These are phyloP conservation scores for Phalaenopsis hybrid DNA, from an alignment of 116 monocot genomes.

Conservation along the genomic window DNA sequence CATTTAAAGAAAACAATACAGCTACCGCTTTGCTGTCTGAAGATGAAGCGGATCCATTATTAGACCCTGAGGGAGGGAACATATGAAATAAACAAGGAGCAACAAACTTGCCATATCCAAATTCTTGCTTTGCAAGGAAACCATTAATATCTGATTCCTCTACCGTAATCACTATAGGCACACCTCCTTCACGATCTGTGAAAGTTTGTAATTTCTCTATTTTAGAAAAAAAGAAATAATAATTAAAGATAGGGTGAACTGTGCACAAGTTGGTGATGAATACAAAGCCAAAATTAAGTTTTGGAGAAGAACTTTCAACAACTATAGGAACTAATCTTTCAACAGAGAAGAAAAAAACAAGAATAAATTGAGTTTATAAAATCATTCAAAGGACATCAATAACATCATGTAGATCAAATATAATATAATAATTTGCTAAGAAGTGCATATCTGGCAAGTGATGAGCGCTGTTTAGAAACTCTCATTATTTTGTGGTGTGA, in stretches of 20 bases:
- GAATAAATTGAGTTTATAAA: neutral
- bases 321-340: neutral
- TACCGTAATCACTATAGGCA: constrained; percentile 53
- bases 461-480: constrained; percentile 21
- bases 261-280: neutral
- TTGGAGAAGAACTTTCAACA: neutral
- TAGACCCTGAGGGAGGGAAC: constrained; percentile 6
- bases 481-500: constrained; percentile 79
- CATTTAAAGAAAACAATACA: neutral
- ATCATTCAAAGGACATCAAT: neutral
- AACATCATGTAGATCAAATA: neutral
- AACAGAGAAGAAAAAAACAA: neutral
- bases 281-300: neutral
- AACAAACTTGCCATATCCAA: constrained; percentile 40
- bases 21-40: constrained; percentile 33
- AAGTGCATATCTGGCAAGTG: constrained; percentile 52
- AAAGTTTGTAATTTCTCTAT: constrained; percentile 10
- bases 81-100: constrained; percentile 60
- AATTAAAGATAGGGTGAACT: neutral
- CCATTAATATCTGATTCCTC: constrained; percentile 43
- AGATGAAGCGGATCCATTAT: constrained; percentile 2
- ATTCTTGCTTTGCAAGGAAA: constrained; percentile 36
- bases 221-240: neutral
- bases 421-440: neutral
- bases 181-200: constrained; percentile 83